Evolutionary conservation across 202 grass and related monocot genomes (phyloP), one percentile per base, ranked within the genome.

Genomic region (Alloteropsis angusta): DNA sequence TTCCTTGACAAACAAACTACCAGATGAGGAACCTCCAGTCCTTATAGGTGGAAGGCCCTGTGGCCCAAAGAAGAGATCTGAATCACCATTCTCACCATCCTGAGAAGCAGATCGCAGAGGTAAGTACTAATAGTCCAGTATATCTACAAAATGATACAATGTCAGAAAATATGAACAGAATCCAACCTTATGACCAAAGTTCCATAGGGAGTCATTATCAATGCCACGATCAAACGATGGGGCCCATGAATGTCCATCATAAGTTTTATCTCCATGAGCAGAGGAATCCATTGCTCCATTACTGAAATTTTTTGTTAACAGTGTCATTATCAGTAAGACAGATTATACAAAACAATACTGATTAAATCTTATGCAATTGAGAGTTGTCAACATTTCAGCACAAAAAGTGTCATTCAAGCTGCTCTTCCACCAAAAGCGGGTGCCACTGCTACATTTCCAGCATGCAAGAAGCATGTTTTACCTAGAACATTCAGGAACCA

Each of bases 191-290:
- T 86, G 78, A 78, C 78, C 78, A 64, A 93, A 96, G 82, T 90
- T 91, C 96, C 96, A 99, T 21, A 92, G 77, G 6, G 96, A 91
- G 42, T 99, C 92, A 47, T 88, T 85, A 81, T 96, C 96, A 80
- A 83, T 90, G 65, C 82, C 79, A 79, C 82, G 86, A 89, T 99
- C 96, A 80, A 99, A 99, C 10, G 92, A 86, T 82, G 92, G 92
- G 32, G 84, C 90, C 84, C 86, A 91, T 77, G 81, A 93, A 85
- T 81, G 83, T 50, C 87, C 83, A 70, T 57, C 84, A 48, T 79
- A 55, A 73, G 61, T 47, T 75, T 92, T 93, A 48, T 93, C 89
- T 56, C 80, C 88, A 76, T 52, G 71, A 83, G 82, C 60, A 84
- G 82, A 83, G 49, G 89, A 94, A 85, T 96, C 88, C 23, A 66